These are phyloP conservation scores for Chlorella sp. DNA, from an alignment of 139 green algal species.

Conservation along the genomic window DNA sequence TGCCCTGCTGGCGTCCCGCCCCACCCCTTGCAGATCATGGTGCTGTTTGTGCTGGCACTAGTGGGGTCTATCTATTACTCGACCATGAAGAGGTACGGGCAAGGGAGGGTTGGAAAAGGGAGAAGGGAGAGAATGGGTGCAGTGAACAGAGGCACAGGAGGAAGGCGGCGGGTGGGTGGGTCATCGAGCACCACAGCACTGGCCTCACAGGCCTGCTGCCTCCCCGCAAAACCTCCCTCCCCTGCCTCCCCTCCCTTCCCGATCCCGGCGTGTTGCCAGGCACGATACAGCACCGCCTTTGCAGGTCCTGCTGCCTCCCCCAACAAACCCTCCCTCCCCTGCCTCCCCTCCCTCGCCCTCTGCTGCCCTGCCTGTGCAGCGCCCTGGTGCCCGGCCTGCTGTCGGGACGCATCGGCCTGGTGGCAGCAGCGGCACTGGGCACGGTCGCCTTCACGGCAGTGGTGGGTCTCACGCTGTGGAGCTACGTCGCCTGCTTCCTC, in stretches of 20 bases:
- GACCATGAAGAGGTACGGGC: slow-evolving; percentile 48
- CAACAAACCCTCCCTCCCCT: slow-evolving; percentile 45
- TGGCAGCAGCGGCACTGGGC: slow-evolving; percentile 37
- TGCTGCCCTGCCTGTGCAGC: slow-evolving; percentile 31
- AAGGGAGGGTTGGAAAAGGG: background rate
- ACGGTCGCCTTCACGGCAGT: slow-evolving; percentile 42
- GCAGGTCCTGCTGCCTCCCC: background rate
- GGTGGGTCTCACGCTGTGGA: slow-evolving; percentile 89
- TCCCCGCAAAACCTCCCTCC: no score
- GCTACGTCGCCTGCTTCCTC: slow-evolving; percentile 88
- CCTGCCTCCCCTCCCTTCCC: no score
- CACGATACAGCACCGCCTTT: background rate
- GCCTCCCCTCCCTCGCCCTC: slow-evolving; percentile 4
- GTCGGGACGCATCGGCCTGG: background rate
- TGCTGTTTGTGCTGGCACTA: slow-evolving; percentile 82
- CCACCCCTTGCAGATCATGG: slow-evolving; percentile 69
- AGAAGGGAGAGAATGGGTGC: background rate
- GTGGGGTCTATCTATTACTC: slow-evolving; percentile 74
- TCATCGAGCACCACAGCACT: no score
- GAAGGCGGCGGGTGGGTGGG: no score
- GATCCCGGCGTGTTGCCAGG: no score
- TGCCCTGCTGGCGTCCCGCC: background rate
- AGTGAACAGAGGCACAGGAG: background rate
- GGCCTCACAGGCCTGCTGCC: no score
- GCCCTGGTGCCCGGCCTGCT: slow-evolving; percentile 11